Evolutionary conservation across 1,139 yeast species (phyloP).

Genomic region (Ashbya aceris): DNA sequence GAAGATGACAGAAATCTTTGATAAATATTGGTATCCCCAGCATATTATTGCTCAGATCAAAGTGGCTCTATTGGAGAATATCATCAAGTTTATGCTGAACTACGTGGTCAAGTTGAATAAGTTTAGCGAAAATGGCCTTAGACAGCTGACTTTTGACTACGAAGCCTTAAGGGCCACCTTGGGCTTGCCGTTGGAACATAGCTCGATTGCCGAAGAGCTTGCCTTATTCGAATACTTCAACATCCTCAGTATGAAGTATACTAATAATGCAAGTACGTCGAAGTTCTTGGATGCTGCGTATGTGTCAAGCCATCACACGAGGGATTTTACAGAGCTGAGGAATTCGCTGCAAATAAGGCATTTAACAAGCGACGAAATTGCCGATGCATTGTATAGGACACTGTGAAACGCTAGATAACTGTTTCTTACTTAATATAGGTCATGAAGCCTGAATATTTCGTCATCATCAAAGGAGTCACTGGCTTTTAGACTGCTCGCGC

Average conservation of each 20-base stretch:
- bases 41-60: slow-evolving; percentile 27
- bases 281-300: slow-evolving; percentile 28
- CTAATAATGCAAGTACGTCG: slow-evolving; percentile 32
- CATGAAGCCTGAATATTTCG: slow-evolving; percentile 11
- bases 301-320: slow-evolving; percentile 23
- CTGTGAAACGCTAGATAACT: slow-evolving; percentile 8
- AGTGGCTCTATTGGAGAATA: slow-evolving; percentile 36
- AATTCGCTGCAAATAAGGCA: slow-evolving; percentile 15
- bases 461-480: slow-evolving; percentile 10
- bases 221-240: slow-evolving; percentile 34
- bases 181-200: slow-evolving; percentile 28
- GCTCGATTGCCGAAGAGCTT: slow-evolving; percentile 32
- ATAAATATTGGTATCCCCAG: slow-evolving; percentile 21
- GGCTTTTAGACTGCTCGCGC: background rate
- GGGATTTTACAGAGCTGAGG: slow-evolving; percentile 23
- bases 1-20: slow-evolving; percentile 28
- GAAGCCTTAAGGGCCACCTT: slow-evolving; percentile 37
- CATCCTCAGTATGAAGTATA: slow-evolving; percentile 31
- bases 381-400: slow-evolving; percentile 31
- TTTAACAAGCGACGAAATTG: slow-evolving; percentile 29
- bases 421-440: slow-evolving; percentile 1
- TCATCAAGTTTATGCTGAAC: slow-evolving; percentile 46
- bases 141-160: slow-evolving; percentile 49
- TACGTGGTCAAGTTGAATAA: slow-evolving; percentile 55
- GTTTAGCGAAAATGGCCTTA: slow-evolving; percentile 48